Percentiles rank a stretch among this genome's conserved stretches.
Conservation (phyloP, 176 grass and related monocot species). For the Carex littledalei region DNA sequence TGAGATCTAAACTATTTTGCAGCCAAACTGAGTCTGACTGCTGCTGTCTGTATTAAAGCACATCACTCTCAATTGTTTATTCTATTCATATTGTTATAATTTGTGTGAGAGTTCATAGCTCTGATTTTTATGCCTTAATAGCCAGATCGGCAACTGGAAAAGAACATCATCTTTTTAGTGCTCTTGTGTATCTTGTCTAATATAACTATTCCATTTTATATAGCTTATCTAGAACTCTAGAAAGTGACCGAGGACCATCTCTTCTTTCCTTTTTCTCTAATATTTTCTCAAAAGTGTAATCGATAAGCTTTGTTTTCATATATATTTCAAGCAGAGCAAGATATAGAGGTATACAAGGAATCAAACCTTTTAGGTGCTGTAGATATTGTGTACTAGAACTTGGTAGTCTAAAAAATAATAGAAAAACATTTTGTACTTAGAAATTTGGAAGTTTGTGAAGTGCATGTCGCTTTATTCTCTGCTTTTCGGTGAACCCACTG, state of each 20-base stretch:
- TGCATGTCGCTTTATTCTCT: slow-evolving; percentile 15
- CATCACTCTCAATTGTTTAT: neutral
- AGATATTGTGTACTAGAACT: neutral
- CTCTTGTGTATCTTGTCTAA: neutral
- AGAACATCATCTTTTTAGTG: neutral
- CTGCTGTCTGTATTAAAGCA: neutral
- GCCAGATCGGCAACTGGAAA: neutral
- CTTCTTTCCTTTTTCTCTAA: neutral
- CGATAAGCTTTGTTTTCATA: neutral
- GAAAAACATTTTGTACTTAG: neutral
- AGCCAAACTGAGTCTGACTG: neutral
- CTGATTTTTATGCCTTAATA: neutral
- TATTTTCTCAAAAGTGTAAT: neutral
- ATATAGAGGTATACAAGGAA: neutral
- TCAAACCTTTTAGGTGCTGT: neutral
- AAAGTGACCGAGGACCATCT: neutral
- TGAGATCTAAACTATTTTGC: neutral
- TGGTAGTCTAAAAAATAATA: neutral
- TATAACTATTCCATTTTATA: neutral
- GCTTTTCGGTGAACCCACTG: neutral
- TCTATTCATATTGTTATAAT: neutral
- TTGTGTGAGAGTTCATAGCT: neutral
- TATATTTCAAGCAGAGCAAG: neutral
- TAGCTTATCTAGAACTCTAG: neutral
- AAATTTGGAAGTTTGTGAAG: slow-evolving; percentile 2